Evolutionary conservation across 441 rosid genomes (phyloP).

Genomic region (Erysimum cheiri): DNA sequence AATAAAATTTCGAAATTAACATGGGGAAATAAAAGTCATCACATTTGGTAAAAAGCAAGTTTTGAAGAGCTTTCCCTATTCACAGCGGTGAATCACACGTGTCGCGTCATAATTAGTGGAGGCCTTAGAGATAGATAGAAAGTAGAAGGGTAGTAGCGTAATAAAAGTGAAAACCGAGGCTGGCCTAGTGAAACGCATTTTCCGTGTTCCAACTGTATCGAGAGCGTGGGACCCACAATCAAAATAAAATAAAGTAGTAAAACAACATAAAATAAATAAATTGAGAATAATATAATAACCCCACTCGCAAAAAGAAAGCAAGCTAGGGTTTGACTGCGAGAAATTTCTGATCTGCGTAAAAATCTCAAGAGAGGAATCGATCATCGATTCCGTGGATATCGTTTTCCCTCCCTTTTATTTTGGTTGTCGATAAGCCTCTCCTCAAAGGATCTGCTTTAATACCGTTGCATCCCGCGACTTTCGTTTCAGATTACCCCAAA

Average conservation of each 20-base stretch:
- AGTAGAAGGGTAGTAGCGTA: conserved; percentile 27
- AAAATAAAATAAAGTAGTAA: conserved; percentile 9
- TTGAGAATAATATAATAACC: too few relatives aligned
- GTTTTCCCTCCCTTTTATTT: conserved; percentile 45
- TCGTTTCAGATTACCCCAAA: conserved; percentile 40
- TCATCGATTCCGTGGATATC: conserved; percentile 54
- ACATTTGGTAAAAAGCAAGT: background rate
- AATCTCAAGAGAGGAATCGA: conserved; percentile 46
- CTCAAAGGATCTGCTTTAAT: conserved; percentile 46
- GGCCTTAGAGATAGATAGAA: background rate
- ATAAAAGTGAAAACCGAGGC: conserved; percentile 31
- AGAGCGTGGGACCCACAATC: conserved; percentile 34
- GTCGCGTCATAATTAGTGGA: background rate
- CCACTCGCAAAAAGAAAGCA: conserved; percentile 34
- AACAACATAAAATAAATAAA: background rate
- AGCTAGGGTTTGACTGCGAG: conserved; percentile 67
- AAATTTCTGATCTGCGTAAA: conserved; percentile 54
- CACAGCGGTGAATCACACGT: background rate
- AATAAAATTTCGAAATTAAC: background rate
- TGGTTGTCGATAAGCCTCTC: conserved; percentile 31
- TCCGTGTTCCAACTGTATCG: conserved; percentile 35
- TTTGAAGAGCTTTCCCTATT: background rate
- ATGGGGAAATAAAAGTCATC: background rate
- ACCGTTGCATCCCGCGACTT: conserved; percentile 50
- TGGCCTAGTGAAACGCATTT: conserved; percentile 1